Evolutionary conservation across 176 grass and related monocot species (phyloP).

Genomic region (Carex kokanica): DNA sequence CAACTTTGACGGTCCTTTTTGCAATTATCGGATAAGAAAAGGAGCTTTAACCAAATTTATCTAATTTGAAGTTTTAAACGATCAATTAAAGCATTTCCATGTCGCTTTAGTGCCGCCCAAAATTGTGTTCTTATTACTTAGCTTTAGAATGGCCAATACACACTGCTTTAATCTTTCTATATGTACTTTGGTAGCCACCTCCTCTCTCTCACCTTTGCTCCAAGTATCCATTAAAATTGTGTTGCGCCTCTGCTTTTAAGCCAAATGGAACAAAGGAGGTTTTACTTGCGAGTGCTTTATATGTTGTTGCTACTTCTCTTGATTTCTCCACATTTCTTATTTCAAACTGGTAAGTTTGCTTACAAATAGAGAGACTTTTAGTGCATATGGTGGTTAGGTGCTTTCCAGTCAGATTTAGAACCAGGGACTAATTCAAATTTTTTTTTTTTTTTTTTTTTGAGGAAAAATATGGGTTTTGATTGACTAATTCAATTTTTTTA

Average conservation of each 20-base stretch:
- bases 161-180: constrained; percentile 28
- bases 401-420: no score
- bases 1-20: not conserved
- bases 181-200: constrained; percentile 21
- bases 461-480: no score
- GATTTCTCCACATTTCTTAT: constrained; percentile 4
- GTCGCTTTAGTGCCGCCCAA: constrained; percentile 30
- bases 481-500: no score
- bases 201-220: not conserved
- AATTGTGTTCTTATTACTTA: constrained; percentile 23
- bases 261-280: constrained; percentile 29
- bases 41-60: not conserved
- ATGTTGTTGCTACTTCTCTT: constrained; percentile 13
- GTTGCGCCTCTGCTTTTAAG: not conserved
- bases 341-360: constrained; percentile 41
- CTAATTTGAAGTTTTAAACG: not conserved
- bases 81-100: constrained; percentile 23
- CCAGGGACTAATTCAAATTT: no score
- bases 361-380: not conserved
- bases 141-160: constrained; percentile 48
- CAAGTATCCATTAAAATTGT: constrained; percentile 9
- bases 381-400: not conserved
- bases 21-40: not conserved
- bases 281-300: not conserved
- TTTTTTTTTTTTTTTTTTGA: no score